Conservation (phyloP, 257 asterid genomes). For the Solanum ossicruentum region DNA sequence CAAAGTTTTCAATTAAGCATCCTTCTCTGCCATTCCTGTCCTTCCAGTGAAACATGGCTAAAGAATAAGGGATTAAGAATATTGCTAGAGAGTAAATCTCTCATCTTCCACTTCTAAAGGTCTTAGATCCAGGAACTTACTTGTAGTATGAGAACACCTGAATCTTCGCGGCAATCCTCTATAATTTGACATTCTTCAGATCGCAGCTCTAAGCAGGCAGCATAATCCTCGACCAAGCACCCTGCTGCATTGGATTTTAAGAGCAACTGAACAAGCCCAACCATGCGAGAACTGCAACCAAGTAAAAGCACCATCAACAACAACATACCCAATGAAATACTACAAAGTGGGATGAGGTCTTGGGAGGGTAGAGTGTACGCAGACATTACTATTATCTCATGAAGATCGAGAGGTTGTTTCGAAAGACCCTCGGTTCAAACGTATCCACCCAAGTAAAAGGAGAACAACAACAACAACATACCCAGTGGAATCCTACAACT, state of each 20-base stretch:
- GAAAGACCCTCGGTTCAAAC: too few relatives aligned
- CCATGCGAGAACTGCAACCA: conserved; percentile 75
- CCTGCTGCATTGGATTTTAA: conserved; percentile 59
- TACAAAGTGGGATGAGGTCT: too few relatives aligned
- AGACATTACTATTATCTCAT: too few relatives aligned
- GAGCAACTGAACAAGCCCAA: conserved; percentile 84
- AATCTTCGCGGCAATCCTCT: conserved; percentile 77
- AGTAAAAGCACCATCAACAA: background rate
- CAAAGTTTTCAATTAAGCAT: background rate
- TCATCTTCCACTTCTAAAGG: background rate
- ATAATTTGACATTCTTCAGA: conserved; percentile 69
- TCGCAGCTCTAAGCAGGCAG: conserved; percentile 88
- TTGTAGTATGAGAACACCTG: conserved; percentile 85
- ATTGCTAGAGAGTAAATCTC: background rate
- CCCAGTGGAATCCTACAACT: too few relatives aligned
- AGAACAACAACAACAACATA: too few relatives aligned
- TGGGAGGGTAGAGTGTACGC: too few relatives aligned
- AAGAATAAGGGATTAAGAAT: background rate
- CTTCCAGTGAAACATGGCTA: background rate
- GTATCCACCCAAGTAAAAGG: too few relatives aligned
- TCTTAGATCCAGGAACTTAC: conserved; percentile 27
- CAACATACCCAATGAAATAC: too few relatives aligned
- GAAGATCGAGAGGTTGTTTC: too few relatives aligned
- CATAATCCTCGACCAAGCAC: conserved; percentile 81
- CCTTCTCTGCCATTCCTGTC: background rate